Evolutionary conservation across 345 rosid genomes (phyloP).

Genomic region (Odontarrhena argentea): DNA sequence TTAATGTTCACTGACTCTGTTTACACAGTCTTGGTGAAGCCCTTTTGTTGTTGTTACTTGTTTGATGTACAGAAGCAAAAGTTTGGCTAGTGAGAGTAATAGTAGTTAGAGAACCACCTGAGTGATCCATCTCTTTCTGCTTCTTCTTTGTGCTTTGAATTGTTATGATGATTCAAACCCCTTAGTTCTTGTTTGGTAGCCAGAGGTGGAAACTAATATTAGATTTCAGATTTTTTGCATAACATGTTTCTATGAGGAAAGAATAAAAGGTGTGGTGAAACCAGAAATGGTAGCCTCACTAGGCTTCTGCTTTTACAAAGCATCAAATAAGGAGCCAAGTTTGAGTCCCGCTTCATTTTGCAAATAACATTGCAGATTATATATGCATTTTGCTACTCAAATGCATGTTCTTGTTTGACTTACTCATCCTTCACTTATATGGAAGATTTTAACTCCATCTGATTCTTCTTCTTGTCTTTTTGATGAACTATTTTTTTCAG

Average conservation of each 20-base stretch:
- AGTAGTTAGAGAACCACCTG: not conserved
- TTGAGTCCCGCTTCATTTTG: not conserved
- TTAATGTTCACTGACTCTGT: not conserved
- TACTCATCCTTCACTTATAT: not conserved
- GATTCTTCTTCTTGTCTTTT: conserved; percentile 21
- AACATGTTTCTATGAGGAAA: not conserved
- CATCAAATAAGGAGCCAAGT: conserved; percentile 6
- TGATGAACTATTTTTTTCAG: conserved; percentile 12
- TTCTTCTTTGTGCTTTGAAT: not conserved
- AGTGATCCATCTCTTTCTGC: conserved; percentile 6
- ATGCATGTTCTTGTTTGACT: conserved; percentile 9
- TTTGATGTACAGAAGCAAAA: conserved; percentile 19
- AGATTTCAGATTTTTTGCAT: not conserved
- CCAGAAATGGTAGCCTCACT: not conserved
- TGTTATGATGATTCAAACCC: not conserved
- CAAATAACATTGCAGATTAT: not conserved
- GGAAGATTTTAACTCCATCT: not conserved
- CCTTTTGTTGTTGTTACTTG: not conserved
- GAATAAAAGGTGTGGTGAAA: not conserved
- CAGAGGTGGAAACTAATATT: not conserved
- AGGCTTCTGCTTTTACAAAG: not conserved
- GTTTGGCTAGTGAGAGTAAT: not conserved
- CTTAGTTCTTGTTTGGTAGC: not conserved
- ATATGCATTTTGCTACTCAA: not conserved
- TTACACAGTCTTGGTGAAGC: not conserved